These are phyloP conservation scores for Capronia americana DNA, from an alignment of 2,329 filamentous ascomycete species.

Conservation along the genomic window DNA sequence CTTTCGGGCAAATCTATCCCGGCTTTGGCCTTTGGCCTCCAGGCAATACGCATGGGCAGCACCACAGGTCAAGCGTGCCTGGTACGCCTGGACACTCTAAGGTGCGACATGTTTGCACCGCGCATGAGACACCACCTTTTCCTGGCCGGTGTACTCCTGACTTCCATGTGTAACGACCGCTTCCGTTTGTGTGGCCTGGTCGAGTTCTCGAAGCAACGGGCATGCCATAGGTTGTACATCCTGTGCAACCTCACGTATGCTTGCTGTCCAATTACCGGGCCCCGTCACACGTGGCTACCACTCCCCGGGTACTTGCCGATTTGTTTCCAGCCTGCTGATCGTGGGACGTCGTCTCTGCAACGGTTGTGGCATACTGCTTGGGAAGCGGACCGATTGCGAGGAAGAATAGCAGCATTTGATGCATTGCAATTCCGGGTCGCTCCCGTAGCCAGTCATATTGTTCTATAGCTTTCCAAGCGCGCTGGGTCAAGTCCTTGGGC, in stretches of 20 bases:
- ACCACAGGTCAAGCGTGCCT: not conserved
- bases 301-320: conserved; percentile 21
- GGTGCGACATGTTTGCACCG: conserved; percentile 12
- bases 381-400: not conserved
- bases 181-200: conserved; percentile 1
- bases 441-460: not conserved
- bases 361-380: not conserved
- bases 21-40: not conserved
- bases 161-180: not conserved
- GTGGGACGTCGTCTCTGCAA: not conserved
- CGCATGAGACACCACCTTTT: not conserved
- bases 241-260: conserved; percentile 8
- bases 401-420: not conserved
- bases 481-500: not conserved
- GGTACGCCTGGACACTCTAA: not conserved
- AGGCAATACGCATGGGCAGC: not conserved
- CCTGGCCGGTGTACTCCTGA: not conserved
- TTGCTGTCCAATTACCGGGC: not conserved
- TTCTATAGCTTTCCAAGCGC: not conserved
- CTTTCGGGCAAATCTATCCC: conserved; percentile 35
- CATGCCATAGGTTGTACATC: not conserved
- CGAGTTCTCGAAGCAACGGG: conserved; percentile 20
- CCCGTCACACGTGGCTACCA: conserved; percentile 16
- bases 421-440: not conserved
- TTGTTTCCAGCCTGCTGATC: conserved; percentile 11